Percentiles rank a stretch among this genome's conserved stretches.
Conservation (phyloP, 768 basidiomycete genomes). For the Tulasnella calospora region DNA sequence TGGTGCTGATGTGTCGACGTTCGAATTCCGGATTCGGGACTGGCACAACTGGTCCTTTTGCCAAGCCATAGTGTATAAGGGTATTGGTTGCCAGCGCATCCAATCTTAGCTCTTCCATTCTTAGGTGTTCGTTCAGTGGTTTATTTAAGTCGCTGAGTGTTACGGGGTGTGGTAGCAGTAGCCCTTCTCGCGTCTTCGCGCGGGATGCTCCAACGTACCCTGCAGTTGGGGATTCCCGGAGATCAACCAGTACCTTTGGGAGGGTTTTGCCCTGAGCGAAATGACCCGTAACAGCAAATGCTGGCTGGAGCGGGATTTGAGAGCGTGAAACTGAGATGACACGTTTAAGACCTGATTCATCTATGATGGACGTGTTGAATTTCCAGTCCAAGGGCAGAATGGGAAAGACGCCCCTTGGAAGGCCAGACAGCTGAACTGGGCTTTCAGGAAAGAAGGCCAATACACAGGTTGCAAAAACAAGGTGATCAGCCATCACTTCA, state of each 20-base stretch:
- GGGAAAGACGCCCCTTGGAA: constrained; percentile 30
- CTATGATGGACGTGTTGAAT: background rate
- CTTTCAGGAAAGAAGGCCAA: constrained; percentile 31
- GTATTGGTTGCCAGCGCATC: background rate
- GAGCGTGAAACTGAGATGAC: background rate
- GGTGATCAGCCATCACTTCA: background rate
- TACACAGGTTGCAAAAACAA: background rate
- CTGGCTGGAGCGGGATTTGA: constrained; percentile 35
- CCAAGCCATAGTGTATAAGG: background rate
- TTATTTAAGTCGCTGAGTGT: background rate
- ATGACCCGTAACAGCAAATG: constrained; percentile 37
- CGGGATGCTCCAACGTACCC: constrained; percentile 38
- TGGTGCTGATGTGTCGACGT: background rate
- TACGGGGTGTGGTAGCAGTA: constrained; percentile 17
- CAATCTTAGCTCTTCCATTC: background rate
- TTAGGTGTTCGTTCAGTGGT: background rate
- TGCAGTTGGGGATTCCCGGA: constrained; percentile 32
- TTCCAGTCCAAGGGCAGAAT: constrained; percentile 29
- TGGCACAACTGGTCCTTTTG: background rate
- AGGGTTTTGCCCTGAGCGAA: constrained; percentile 37
- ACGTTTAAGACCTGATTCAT: background rate
- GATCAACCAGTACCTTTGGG: constrained; percentile 29
- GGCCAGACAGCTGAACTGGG: constrained; percentile 27
- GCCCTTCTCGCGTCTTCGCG: constrained; percentile 29
- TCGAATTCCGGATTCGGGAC: background rate